Conservation (phyloP, 1,284 basidiomycete genomes). For the Rhodotorula sp. region DNA sequence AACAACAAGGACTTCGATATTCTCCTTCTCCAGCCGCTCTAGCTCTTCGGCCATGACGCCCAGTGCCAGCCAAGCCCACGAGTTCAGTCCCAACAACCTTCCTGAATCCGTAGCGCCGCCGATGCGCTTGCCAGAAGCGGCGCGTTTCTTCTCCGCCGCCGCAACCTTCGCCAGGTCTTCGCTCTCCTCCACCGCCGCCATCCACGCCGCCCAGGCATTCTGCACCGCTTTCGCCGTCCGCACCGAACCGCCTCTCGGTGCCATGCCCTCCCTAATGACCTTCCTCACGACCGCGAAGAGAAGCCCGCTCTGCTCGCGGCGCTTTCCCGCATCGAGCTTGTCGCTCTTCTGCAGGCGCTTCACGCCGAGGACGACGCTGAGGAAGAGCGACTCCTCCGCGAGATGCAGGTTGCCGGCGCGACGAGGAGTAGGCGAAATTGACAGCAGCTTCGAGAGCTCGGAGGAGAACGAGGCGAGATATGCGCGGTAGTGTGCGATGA, state of each 20-base stretch:
- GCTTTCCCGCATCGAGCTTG: background rate
- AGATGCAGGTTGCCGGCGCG: background rate
- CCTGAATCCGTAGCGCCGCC: background rate
- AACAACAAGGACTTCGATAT: constrained; percentile 6
- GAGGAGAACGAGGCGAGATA: constrained; percentile 8
- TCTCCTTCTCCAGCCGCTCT: background rate
- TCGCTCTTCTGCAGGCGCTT: constrained; percentile 2
- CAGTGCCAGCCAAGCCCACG: constrained; percentile 18
- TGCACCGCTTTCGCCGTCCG: background rate
- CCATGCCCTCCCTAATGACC: constrained; percentile 4
- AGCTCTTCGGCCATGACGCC: constrained; percentile 11
- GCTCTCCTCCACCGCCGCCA: constrained; percentile 4
- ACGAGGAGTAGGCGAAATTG: background rate
- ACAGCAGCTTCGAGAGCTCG: constrained; percentile 10
- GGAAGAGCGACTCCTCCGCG: constrained; percentile 22
- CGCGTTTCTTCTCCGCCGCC: background rate
- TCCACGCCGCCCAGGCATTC: constrained; percentile 21
- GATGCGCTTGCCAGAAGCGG: background rate
- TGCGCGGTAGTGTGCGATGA: background rate
- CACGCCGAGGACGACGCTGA: constrained; percentile 7
- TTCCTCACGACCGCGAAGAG: constrained; percentile 13
- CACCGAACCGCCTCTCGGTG: too few relatives aligned
- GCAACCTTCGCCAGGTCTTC: constrained; percentile 14
- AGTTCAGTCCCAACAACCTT: background rate
- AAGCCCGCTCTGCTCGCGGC: constrained; percentile 13